Conservation (phyloP, 1,284 basidiomycete species). For the Leucocoprinus gongylophorus region DNA sequence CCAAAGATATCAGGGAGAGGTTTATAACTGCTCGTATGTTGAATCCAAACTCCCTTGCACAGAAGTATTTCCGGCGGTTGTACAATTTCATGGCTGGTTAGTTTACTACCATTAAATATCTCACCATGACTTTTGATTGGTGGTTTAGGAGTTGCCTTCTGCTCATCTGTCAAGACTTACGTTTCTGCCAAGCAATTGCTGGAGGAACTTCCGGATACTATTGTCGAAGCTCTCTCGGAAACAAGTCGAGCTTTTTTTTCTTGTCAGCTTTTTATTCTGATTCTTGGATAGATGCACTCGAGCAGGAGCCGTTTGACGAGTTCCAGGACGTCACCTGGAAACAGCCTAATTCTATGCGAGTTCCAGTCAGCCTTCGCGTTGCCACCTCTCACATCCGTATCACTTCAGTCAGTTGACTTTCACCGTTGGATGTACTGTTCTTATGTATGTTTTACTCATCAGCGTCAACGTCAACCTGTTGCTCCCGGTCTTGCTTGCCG, state of each 20-base stretch:
- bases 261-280: background rate
- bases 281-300: conserved; percentile 41
- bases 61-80: conserved; percentile 68
- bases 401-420: conserved; percentile 46
- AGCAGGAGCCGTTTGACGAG: conserved; percentile 45
- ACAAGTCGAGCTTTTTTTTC: conserved; percentile 37
- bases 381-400: conserved; percentile 61
- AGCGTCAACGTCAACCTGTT: conserved; percentile 56
- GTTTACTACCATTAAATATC: conserved; percentile 15
- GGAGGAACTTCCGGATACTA: conserved; percentile 44
- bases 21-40: conserved; percentile 62
- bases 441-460: background rate
- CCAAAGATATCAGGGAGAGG: conserved; percentile 54
- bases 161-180: conserved; percentile 49
- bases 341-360: conserved; percentile 33
- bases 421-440: conserved; percentile 6
- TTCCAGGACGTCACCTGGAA: conserved; percentile 62
- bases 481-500: conserved; percentile 59
- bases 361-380: conserved; percentile 58
- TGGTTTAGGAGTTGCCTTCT: conserved; percentile 45
- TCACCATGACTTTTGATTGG: background rate
- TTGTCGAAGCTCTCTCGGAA: conserved; percentile 43
- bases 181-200: conserved; percentile 53
- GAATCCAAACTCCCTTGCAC: conserved; percentile 72
- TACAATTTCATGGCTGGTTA: conserved; percentile 70